A percentile compares a stretch with the other conserved stretches of the same genome.
phyloP scores from a whole-genome alignment of 148 eudicot species.

The Dianthus caryophyllus region DNA sequence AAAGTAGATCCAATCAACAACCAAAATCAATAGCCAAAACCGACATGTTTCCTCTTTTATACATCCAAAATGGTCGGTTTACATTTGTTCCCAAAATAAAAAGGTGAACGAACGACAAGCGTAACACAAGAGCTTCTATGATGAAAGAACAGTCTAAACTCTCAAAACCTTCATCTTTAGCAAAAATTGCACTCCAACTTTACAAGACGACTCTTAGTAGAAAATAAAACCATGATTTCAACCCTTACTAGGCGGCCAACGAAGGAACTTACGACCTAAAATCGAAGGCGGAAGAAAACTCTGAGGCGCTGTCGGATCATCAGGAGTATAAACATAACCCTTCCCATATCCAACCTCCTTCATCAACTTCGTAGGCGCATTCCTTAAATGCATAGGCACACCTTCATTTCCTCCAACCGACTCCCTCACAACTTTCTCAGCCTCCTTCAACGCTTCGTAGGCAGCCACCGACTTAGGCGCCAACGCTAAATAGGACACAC shows the following conservation, averaged over 20 bases:
- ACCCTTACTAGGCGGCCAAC: constrained; percentile 45
- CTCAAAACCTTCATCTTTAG: constrained; percentile 1
- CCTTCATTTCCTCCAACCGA: constrained; percentile 84
- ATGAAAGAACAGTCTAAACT: background rate
- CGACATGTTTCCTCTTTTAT: too few species aligned
- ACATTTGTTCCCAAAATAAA: background rate
- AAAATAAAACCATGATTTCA: constrained; percentile 8
- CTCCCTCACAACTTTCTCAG: constrained; percentile 54
- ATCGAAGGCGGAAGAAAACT: constrained; percentile 63
- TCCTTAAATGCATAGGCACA: constrained; percentile 85
- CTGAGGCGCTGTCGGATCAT: constrained; percentile 50
- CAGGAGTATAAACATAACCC: constrained; percentile 77
- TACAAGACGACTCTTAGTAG: background rate
- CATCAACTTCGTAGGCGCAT: constrained; percentile 87
- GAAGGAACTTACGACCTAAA: constrained; percentile 63
- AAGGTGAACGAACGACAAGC: too few species aligned
- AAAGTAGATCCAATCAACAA: too few species aligned
- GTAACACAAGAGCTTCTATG: background rate
- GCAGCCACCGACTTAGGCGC: constrained; percentile 74
- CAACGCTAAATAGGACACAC: constrained; percentile 73
- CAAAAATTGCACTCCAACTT: background rate
- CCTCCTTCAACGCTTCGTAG: constrained; percentile 53
- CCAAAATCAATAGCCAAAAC: too few species aligned
- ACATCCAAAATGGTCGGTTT: too few species aligned
- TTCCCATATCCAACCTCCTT: constrained; percentile 74